Evolutionary conservation across 2,329 filamentous ascomycete species (phyloP).

Genomic region (Rutstroemia sp.): DNA sequence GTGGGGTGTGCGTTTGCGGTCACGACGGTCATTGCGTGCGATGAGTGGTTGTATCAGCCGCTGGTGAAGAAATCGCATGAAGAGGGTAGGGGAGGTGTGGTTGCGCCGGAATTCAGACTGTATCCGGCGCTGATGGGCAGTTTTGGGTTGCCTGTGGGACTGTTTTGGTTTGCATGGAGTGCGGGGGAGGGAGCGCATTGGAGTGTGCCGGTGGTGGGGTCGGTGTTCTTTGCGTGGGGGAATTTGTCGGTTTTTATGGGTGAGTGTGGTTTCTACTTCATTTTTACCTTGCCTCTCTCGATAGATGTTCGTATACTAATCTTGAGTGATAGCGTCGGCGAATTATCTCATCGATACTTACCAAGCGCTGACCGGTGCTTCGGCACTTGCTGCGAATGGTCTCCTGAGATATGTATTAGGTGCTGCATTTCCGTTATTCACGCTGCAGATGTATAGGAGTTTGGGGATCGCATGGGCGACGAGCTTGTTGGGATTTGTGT

Average conservation of each 20-base stretch:
- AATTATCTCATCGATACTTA: constrained; percentile 51
- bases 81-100: constrained; percentile 12
- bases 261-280: constrained; percentile 40
- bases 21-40: constrained; percentile 35
- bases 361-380: constrained; percentile 46
- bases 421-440: constrained; percentile 53
- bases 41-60: constrained; percentile 34
- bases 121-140: constrained; percentile 54
- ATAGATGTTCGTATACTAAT: constrained; percentile 49
- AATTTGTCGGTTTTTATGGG: constrained; percentile 49
- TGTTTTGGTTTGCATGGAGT: constrained; percentile 58
- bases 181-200: constrained; percentile 46
- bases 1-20: constrained; percentile 38
- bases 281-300: constrained; percentile 34
- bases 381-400: constrained; percentile 52
- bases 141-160: constrained; percentile 39
- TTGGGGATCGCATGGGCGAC: constrained; percentile 34
- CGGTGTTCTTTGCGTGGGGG: constrained; percentile 51
- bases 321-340: constrained; percentile 34
- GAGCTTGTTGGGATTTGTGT: constrained; percentile 36
- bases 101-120: constrained; percentile 47
- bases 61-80: constrained; percentile 1
- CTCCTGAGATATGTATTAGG: constrained; percentile 49
- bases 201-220: constrained; percentile 42
- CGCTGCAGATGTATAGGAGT: constrained; percentile 41